phyloP scores from a whole-genome alignment of 805 yeast genomes.

The Millerago galiae region DNA sequence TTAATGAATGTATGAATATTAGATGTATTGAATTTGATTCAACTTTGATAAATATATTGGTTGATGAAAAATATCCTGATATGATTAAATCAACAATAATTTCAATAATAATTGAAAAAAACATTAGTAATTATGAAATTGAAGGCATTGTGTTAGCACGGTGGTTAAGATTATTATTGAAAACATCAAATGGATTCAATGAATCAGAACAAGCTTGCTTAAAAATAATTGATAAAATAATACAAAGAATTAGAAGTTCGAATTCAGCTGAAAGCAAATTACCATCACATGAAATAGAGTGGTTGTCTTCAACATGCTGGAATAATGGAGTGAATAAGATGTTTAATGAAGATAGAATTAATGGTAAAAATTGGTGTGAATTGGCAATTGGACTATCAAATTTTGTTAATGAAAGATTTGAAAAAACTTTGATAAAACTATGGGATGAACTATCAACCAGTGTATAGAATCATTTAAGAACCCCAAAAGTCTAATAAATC shows the following conservation, averaged over 20 bases:
- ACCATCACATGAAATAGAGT: slow-evolving; percentile 28
- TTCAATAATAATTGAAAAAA: slow-evolving; percentile 18
- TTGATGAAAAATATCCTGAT: slow-evolving; percentile 14
- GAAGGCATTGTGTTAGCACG: slow-evolving; percentile 19
- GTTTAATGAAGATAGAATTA: slow-evolving; percentile 15
- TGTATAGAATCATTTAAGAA: not conserved
- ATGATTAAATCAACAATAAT: slow-evolving; percentile 17
- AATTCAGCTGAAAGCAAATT: slow-evolving; percentile 5
- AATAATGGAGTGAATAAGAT: slow-evolving; percentile 29
- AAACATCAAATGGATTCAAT: slow-evolving; percentile 4
- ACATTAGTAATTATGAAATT: slow-evolving; percentile 11
- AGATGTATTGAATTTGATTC: slow-evolving; percentile 19
- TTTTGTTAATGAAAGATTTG: slow-evolving; percentile 23
- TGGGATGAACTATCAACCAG: slow-evolving; percentile 23
- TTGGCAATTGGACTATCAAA: slow-evolving; percentile 23
- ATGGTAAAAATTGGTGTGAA: slow-evolving; percentile 25
- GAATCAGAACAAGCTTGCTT: slow-evolving; percentile 8
- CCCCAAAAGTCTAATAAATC: slow-evolving; percentile 25
- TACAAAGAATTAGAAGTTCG: slow-evolving; percentile 4
- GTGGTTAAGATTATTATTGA: slow-evolving; percentile 26
- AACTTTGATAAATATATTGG: slow-evolving; percentile 17
- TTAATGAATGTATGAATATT: slow-evolving; percentile 14
- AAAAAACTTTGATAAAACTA: slow-evolving; percentile 19
- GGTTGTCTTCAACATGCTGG: slow-evolving; percentile 33
- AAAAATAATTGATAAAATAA: slow-evolving; percentile 7